Base-by-base conservation (phyloP, 2,329 filamentous ascomycete species). In the Lachnellula cervina region DNA sequence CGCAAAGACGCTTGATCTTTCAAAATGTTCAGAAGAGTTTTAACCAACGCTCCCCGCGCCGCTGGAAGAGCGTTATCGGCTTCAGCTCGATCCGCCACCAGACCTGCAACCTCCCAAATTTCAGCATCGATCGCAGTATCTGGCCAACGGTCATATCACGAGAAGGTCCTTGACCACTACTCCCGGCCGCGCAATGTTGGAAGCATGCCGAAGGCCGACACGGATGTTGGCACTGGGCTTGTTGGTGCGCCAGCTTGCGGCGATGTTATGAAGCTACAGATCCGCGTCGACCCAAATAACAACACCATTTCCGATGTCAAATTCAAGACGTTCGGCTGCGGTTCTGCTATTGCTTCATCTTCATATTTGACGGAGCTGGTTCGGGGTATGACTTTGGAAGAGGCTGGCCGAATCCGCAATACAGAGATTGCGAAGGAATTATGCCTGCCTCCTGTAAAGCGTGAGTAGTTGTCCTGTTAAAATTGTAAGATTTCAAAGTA, bases 401-500 rank as follows among this genome's bases (percentile, higher is more conserved):
- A 99, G 72, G 94, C 95, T 35, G 86, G 86, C 53, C 87, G 88
- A 76, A 89, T 99, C 67, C 88, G 90, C 77, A 99, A 99, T 76
- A 96, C 93, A 3, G 92, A 99, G 76, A 99, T 99, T 70, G 94
- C 94, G 38, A 95, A 96, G 79, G 95, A 99, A 76, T 79, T 97
- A 55, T 94, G 90, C 70, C 75, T 94, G 69, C 90, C 90, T 37
- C 90, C 90, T 59, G 90, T 96, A 50, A 96, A 95, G 77, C 75
- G 89, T 91, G 77, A 74, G 86, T 83, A 25, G 4, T n/a, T 21
- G 6, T 21, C 4, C n/a, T 37, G 25, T 49, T 52, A 55, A 62
- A 45, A 37, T 37, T 44, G 47, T n/a, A 17, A 45, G 44, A 17
- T 9, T 32, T 28, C 49, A 50, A 61, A 25, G 7, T 43, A 42